Base-by-base conservation (phyloP, 352 stramenopile species). In the Globisporangium carolinianum region DNA sequence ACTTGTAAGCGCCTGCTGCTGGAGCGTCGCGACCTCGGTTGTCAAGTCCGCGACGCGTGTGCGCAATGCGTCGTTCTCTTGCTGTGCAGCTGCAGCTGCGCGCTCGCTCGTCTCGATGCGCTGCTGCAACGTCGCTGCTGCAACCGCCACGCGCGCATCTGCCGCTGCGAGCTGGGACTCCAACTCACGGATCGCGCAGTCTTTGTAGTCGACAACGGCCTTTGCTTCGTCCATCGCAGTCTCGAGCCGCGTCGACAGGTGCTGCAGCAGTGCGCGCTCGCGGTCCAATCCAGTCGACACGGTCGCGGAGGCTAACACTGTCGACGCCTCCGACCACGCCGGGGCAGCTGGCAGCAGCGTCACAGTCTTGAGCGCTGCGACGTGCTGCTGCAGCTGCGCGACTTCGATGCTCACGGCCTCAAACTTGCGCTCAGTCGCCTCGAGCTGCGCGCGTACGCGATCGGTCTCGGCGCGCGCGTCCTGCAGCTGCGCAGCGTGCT, bases 151-250 rank as follows among this genome's bases (percentile, higher is more conserved):
- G 0, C 39, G 57, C 9, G 49, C 35, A 32, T 48, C 56, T 5
- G 48, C 43, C 4, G 48, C 14, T 10, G n/a, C 35, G 1, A 86
- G 51, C 18, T 66, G 62, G n/a, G 55, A 51, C 37, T 90, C 65
- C 10, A 90, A 51, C 5, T 79, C 73, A 37, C 60, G 47, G 58
- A 91, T 91, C 10, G 77, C 62, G 5, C 60, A 47, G 46, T 91
- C 78, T 64, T 91, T 91, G 49, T 76, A 77, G 35, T 73, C 73
- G 8, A 91, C 82, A 24, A 91, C 81, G 38, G 70, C 68, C 54
- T 91, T 86, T 7, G 81, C 76, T 58, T 91, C 72, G 18, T 76
- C 36, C 76, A 90, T 90, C 1, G 80, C 76, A 32, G 71, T 60
- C 55, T 88, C 77, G 17, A 90, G 59, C 15, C 77, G 62, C 39